These are phyloP conservation scores for Maudiozyma barnettii DNA, from an alignment of 805 yeast genomes.

Conservation along the genomic window DNA sequence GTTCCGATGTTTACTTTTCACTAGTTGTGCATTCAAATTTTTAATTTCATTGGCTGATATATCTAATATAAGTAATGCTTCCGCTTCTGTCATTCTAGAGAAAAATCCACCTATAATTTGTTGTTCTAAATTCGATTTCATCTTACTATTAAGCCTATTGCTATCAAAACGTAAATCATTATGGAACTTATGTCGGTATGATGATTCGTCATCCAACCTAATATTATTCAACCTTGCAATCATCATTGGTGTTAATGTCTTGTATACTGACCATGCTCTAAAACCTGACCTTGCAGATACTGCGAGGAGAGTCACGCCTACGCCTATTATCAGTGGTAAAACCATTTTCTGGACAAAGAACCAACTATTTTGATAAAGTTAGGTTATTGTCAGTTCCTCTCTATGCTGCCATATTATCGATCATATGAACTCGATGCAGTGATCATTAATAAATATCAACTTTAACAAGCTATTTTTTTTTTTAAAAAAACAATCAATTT, in stretches of 20 bases:
- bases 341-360: constrained; percentile 18
- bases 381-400: too few species aligned
- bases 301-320: constrained; percentile 23
- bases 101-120: constrained; percentile 54
- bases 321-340: constrained; percentile 24
- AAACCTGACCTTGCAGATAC: constrained; percentile 21
- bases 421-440: too few species aligned
- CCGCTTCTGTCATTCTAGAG: constrained; percentile 56
- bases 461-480: too few species aligned
- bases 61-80: constrained; percentile 56
- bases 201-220: constrained; percentile 5
- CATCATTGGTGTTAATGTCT: constrained; percentile 18
- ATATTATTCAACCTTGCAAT: constrained; percentile 25
- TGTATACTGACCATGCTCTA: constrained; percentile 26
- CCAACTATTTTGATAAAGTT: too few species aligned
- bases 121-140: constrained; percentile 12
- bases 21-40: constrained; percentile 35
- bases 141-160: constrained; percentile 7
- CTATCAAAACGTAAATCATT: constrained; percentile 11
- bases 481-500: too few species aligned
- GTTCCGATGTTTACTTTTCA: constrained; percentile 73
- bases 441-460: too few species aligned
- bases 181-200: constrained; percentile 1
- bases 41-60: constrained; percentile 49
- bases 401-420: too few species aligned